Evolutionary conservation across 1,284 basidiomycete species (phyloP), one percentile per base, ranked within the genome.

Genomic region (Rhodotorula glutinis): DNA sequence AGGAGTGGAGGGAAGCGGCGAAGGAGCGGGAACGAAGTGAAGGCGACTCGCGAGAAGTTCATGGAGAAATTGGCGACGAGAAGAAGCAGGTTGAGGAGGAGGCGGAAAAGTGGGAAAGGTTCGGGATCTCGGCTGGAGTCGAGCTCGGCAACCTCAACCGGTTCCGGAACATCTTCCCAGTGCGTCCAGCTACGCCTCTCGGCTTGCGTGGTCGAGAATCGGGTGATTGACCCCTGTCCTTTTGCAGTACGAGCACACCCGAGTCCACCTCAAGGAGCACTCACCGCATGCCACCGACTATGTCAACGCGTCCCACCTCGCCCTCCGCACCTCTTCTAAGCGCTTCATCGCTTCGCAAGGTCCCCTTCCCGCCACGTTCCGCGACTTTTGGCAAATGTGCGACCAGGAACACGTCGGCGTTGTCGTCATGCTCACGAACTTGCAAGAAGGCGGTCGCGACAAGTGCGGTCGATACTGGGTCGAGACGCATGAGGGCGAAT

Each of bases 291-390:
- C 69, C 46, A 73, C 73, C 23, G 93, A 96, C 76, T 97, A 97
- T 77, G 88, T 96, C 79, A 96, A 97, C 76, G 92, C 93, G 3
- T 93, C 90, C 44, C 67, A 74, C 60, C 67, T 76, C 41, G 58
- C 43, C n/a, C 63, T 75, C 30, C 61, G 60, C 13, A 64, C 56
- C 21, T 72, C 72, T 10, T 55, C 80, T 89, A 57, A 88, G 77
- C 84, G 87, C 47, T 98, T 95, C 77, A 97, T 98, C 71, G 95
- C 94, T 1, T 97, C 95, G 2, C 95, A 98, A 79, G 95, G 95
- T 1, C 95, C 95, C 2, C 80, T 98, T 40, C 89, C 90, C 11
- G 86, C 89, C 29, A 98, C 95, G 0, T 96, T 88, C 77, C 82
- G 83, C 13, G 92, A 97, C 76, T 98, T 98, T 75, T 98, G 95